Evolutionary conservation across 225 moss, liverwort and hornwort genomes (phyloP).

Genomic region (Takakia lepidozioides): DNA sequence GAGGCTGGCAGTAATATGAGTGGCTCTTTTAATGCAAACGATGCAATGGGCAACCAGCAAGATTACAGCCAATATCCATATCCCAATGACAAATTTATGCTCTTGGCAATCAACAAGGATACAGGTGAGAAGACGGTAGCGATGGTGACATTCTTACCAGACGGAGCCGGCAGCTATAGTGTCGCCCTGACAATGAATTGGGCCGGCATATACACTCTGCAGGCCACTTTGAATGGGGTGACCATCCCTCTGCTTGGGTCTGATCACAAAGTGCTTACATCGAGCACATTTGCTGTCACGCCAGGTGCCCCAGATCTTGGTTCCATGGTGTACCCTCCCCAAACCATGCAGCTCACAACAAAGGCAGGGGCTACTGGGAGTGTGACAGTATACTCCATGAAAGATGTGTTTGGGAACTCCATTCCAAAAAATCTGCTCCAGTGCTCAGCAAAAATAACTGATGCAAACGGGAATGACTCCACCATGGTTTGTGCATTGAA

Average conservation of each 20-base stretch:
- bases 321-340: constrained; percentile 24
- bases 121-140: constrained; percentile 8
- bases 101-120: constrained; percentile 14
- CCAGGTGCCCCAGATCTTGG: constrained; percentile 9
- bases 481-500: constrained; percentile 11
- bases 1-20: constrained; percentile 6
- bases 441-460: constrained; percentile 13
- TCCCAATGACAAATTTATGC: constrained; percentile 12
- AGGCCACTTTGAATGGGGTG: constrained; percentile 10
- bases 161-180: constrained; percentile 8
- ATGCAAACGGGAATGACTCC: constrained; percentile 8
- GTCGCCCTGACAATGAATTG: constrained; percentile 5
- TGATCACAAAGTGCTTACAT: constrained; percentile 1
- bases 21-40: constrained; percentile 22
- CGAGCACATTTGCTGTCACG: constrained; percentile 6
- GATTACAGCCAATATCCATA: constrained; percentile 15
- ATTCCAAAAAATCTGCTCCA: constrained; percentile 12
- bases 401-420: constrained; percentile 18
- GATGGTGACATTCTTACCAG: constrained; percentile 7
- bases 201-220: constrained; percentile 8
- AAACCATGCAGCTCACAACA: constrained; percentile 17
- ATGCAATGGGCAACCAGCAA: constrained; percentile 29
- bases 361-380: constrained; percentile 12
- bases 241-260: constrained; percentile 7
- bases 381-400: constrained; percentile 14